Conservation (phyloP, 2,329 filamentous ascomycete genomes). For the Cercospora sp. region DNA sequence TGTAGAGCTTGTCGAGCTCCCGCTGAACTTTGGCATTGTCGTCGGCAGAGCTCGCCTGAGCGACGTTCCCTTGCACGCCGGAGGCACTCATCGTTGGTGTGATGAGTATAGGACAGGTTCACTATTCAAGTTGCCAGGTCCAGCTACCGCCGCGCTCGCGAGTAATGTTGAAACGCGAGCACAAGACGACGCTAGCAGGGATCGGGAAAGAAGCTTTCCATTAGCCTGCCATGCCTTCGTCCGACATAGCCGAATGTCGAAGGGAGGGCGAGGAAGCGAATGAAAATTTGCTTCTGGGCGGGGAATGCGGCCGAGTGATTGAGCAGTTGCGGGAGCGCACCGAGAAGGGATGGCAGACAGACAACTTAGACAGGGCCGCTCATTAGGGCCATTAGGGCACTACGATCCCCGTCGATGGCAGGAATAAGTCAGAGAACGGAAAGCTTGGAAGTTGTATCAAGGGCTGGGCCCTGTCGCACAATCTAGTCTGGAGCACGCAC, state of each 20-base stretch:
- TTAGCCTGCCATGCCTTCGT: neutral
- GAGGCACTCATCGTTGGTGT: conserved; percentile 2
- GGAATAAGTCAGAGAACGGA: neutral
- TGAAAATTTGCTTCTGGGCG: neutral
- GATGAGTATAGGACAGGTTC: neutral
- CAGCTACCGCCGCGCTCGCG: neutral
- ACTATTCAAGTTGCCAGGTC: neutral
- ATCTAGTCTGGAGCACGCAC: neutral
- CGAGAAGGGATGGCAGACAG: neutral
- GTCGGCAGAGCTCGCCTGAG: conserved; percentile 14
- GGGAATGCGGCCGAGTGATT: neutral
- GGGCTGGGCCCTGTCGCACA: neutral
- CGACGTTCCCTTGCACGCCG: conserved; percentile 5
- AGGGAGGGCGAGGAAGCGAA: neutral
- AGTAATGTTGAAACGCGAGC: conserved; percentile 3
- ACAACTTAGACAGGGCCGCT: neutral
- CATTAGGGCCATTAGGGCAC: neutral
- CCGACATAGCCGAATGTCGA: conserved; percentile 4
- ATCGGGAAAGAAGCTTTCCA: conserved; percentile 1
- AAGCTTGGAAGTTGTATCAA: neutral
- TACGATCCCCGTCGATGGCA: neutral
- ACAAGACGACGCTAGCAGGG: neutral
- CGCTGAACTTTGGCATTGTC: conserved; percentile 13
- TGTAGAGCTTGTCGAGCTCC: conserved; percentile 16
- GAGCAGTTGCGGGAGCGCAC: neutral